Evolutionary conservation across 306 rosid genomes (phyloP), one percentile per base, ranked within the genome.

Genomic region (Citrullus amarus): DNA sequence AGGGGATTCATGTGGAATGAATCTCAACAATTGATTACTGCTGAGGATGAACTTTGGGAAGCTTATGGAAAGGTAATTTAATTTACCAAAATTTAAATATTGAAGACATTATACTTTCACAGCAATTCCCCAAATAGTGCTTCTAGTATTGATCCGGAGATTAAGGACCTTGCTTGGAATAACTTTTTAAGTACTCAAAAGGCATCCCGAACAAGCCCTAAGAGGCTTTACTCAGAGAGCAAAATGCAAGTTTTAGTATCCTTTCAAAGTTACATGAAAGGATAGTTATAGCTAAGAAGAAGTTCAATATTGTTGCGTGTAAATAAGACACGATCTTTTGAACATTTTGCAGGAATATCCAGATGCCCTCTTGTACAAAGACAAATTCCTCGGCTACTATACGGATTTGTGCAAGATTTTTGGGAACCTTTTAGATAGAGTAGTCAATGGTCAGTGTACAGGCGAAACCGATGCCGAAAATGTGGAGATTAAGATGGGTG

Each of bases 1-100:
- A 20, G 51, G 46, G 92, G 91, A 79, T 88, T 89, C 82, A 25
- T 67, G 51, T 88, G 93, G 97, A 89, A 91, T 83, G 92, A 89
- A 87, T 80, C 88, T 56, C 85, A 76, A 48, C 90, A 88, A 68
- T 80, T 73, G 82, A 68, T 91, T 69, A 78, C 71, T 10, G 97
- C 93, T 60, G 88, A 85, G 46, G 73, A 84, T 79, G 89, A 84
- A 68, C 80, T 78, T 57, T 89, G 93, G 92, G 92, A 91, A 73
- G 87, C 88, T 73, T 88, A 83, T 79, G 78, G 78, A 79, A 86
- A 88, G 93, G 97, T 91, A 54, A 67, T 9, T 73, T 84, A 78
- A 43, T 81, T 76, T 51, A 34, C 79, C 75, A 76, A 70, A 78
- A 46, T 14, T 59, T 46, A 16, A 17, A 48, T 46, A 30, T 36